Percentiles rank a stretch among this genome's conserved stretches.
Evolutionary conservation across 495 filamentous ascomycete species (phyloP).

Genomic region (Aspergillus campestris): DNA sequence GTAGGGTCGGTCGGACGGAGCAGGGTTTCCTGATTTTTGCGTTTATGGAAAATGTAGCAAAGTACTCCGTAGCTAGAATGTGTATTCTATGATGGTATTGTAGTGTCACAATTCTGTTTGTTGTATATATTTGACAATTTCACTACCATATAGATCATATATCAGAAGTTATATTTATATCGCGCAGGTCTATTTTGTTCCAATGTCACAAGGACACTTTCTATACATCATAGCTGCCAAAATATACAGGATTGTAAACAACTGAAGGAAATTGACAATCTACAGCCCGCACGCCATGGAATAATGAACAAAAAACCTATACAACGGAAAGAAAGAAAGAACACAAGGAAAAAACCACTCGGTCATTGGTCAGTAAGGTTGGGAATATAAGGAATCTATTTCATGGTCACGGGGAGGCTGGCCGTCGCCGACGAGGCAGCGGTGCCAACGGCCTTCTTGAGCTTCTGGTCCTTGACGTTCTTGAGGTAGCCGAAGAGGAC

Average conservation of each 20-base stretch:
- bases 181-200: slow-evolving; percentile 5
- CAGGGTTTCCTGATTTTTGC: no score
- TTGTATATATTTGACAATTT: background rate
- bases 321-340: slow-evolving; percentile 10
- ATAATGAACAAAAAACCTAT: background rate
- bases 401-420: slow-evolving; percentile 37
- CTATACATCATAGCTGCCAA: slow-evolving; percentile 9
- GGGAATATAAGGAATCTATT: slow-evolving; percentile 19
- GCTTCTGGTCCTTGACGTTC: slow-evolving; percentile 59
- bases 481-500: slow-evolving; percentile 75
- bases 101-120: no score
- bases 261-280: slow-evolving; percentile 6
- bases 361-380: slow-evolving; percentile 1
- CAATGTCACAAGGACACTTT: slow-evolving; percentile 2
- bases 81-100: no score
- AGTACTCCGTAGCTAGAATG: no score
- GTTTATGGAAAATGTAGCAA: no score
- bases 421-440: slow-evolving; percentile 32
- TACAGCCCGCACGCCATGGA: slow-evolving; percentile 20
- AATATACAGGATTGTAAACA: slow-evolving; percentile 11
- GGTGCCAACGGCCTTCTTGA: slow-evolving; percentile 54
- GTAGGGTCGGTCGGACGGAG: no score
- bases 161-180: background rate
- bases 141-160: no score
- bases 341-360: slow-evolving; percentile 2